A percentile compares a stretch with the other conserved stretches of the same genome.
Evolutionary conservation across 371 early-diverging fungal genomes (phyloP).

Genomic region (Mucor velutinosus): DNA sequence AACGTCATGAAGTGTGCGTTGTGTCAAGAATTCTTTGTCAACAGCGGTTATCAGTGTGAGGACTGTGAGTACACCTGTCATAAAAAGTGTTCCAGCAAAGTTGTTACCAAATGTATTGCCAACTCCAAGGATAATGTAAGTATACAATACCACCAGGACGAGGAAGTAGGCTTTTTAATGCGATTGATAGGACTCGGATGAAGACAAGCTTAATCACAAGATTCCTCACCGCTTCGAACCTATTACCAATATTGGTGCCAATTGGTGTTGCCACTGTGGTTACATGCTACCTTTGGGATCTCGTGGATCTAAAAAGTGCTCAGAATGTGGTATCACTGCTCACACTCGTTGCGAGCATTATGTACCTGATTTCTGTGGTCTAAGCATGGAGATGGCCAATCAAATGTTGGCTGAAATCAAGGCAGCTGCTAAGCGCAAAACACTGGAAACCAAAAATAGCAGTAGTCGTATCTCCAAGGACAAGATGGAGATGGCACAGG

Average conservation of each 20-base stretch:
- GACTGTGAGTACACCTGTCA: slow-evolving; percentile 39
- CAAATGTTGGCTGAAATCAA: slow-evolving; percentile 80
- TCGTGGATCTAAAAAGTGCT: slow-evolving; percentile 65
- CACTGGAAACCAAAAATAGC: slow-evolving; percentile 19
- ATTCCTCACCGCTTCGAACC: slow-evolving; percentile 93
- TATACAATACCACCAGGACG: neutral
- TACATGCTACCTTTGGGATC: slow-evolving; percentile 87
- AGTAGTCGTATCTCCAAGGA: slow-evolving; percentile 22
- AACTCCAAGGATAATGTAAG: slow-evolving; percentile 47
- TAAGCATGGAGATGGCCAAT: slow-evolving; percentile 82
- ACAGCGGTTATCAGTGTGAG: slow-evolving; percentile 90
- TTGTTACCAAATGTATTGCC: slow-evolving; percentile 29
- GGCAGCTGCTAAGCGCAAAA: slow-evolving; percentile 55
- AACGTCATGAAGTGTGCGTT: slow-evolving; percentile 94
- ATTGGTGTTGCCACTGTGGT: slow-evolving; percentile 99
- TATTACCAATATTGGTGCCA: slow-evolving; percentile 74
- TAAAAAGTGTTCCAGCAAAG: slow-evolving; percentile 29
- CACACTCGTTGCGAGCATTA: slow-evolving; percentile 85
- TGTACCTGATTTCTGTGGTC: slow-evolving; percentile 94
- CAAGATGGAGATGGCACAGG: slow-evolving; percentile 13
- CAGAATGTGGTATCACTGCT: slow-evolving; percentile 79
- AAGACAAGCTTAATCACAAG: slow-evolving; percentile 78
- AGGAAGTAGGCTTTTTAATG: neutral
- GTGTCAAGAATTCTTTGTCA: slow-evolving; percentile 89
- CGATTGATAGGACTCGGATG: slow-evolving; percentile 47